Conservation (phyloP, 495 filamentous ascomycete genomes). For the Wilcoxina mikolae region DNA sequence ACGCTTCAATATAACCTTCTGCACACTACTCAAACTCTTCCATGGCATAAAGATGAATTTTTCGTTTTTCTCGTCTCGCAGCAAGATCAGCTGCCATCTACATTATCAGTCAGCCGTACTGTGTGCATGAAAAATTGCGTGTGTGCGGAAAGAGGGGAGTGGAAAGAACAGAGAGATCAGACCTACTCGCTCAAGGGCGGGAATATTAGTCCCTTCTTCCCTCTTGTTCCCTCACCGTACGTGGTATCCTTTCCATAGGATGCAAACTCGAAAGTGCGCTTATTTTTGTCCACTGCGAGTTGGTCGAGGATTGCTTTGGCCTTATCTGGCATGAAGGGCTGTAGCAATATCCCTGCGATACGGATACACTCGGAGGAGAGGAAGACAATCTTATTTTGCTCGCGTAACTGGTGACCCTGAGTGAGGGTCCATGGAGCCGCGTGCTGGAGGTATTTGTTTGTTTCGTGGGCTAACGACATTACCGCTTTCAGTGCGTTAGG, state of each 20-base stretch:
- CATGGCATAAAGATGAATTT: not conserved
- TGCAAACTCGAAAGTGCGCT: constrained; percentile 28
- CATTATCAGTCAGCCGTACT: not conserved
- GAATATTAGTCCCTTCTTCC: constrained; percentile 2
- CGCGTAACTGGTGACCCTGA: constrained; percentile 19
- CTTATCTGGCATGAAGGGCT: constrained; percentile 83
- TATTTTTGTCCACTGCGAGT: constrained; percentile 51
- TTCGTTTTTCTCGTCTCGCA: not conserved
- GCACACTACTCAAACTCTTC: not conserved
- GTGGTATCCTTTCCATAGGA: not conserved
- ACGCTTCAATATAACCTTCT: not conserved
- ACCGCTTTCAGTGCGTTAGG: constrained; percentile 49
- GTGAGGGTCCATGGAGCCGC: constrained; percentile 42
- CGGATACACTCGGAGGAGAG: constrained; percentile 63
- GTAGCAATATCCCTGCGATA: constrained; percentile 66
- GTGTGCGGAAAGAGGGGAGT: not conserved
- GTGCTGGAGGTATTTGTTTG: constrained; percentile 53
- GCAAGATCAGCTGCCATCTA: not conserved
- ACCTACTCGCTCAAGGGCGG: constrained; percentile 4
- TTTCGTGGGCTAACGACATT: constrained; percentile 51
- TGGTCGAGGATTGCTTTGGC: constrained; percentile 56
- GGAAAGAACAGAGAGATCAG: not conserved
- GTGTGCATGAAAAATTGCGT: not conserved
- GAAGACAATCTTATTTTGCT: constrained; percentile 42
- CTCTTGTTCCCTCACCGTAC: constrained; percentile 1